Conservation (phyloP, 805 yeast genomes). For the Millerozyma miso region DNA sequence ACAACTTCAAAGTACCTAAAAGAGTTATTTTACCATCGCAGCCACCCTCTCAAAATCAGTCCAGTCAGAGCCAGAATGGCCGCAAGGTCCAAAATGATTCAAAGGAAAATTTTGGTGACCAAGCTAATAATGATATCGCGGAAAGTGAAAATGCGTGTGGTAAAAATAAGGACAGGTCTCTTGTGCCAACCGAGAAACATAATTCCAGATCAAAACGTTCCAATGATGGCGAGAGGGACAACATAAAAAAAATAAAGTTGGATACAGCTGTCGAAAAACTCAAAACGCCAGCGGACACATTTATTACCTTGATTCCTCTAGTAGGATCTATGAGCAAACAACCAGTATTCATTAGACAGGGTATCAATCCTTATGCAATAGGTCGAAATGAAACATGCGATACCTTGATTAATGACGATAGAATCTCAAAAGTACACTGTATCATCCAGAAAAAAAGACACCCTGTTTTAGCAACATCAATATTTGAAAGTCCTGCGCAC, state of each 20-base stretch:
- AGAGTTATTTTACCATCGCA: constrained; percentile 40
- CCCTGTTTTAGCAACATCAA: constrained; percentile 44
- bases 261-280: background rate
- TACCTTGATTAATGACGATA: constrained; percentile 58
- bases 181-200: background rate
- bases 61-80: background rate
- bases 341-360: constrained; percentile 61
- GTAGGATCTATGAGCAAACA: constrained; percentile 41
- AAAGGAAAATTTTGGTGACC: background rate
- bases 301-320: constrained; percentile 55
- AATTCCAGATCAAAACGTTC: background rate
- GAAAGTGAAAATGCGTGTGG: background rate
- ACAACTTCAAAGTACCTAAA: constrained; percentile 41
- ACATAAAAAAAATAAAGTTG: background rate
- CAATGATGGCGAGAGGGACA: background rate
- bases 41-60: constrained; percentile 13
- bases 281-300: constrained; percentile 51
- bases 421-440: constrained; percentile 86
- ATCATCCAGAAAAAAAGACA: constrained; percentile 60
- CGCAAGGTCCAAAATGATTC: background rate
- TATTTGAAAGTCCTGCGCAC: constrained; percentile 69
- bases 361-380: constrained; percentile 60
- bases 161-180: background rate
- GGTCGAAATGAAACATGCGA: constrained; percentile 71
- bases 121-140: background rate